Conservation (phyloP, 2,329 filamentous ascomycete species). For the Celoporthe dispersa region DNA sequence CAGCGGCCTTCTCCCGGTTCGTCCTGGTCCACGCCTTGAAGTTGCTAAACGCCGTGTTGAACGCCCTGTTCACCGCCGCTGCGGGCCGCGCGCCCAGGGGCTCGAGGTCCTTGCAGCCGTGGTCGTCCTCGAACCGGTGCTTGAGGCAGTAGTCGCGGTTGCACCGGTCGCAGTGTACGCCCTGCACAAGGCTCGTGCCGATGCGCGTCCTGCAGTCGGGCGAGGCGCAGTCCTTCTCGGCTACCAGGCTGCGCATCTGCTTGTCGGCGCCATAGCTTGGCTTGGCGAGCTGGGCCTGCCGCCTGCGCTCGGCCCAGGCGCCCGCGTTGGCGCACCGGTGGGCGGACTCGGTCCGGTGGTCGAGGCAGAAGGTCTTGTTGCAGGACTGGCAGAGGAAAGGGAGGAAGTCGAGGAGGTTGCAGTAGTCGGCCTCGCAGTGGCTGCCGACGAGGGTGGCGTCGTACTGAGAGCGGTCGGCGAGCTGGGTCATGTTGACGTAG, state of each 20-base stretch:
- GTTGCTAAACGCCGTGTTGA: slow-evolving; percentile 74
- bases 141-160: slow-evolving; percentile 78
- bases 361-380: slow-evolving; percentile 82
- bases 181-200: slow-evolving; percentile 68
- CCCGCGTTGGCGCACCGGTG: slow-evolving; percentile 70
- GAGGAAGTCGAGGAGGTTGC: slow-evolving; percentile 93
- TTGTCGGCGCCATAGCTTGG: slow-evolving; percentile 59
- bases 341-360: slow-evolving; percentile 84
- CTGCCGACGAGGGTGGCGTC: slow-evolving; percentile 86
- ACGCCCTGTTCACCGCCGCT: slow-evolving; percentile 62
- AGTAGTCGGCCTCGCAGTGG: slow-evolving; percentile 91
- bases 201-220: slow-evolving; percentile 71
- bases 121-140: slow-evolving; percentile 77
- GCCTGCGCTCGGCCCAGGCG: slow-evolving; percentile 64
- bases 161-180: slow-evolving; percentile 73
- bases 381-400: slow-evolving; percentile 95
- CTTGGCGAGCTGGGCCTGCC: slow-evolving; percentile 57
- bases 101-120: slow-evolving; percentile 80
- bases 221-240: slow-evolving; percentile 70
- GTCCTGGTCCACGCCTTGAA: slow-evolving; percentile 80
- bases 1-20: slow-evolving; percentile 58
- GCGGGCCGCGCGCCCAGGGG: slow-evolving; percentile 55
- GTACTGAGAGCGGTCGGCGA: slow-evolving; percentile 38
- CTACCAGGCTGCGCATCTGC: slow-evolving; percentile 57
- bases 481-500: slow-evolving; percentile 74